Base-by-base conservation (phyloP, 2,329 filamentous ascomycete genomes). In the Penicillium fuscoglaucum region DNA sequence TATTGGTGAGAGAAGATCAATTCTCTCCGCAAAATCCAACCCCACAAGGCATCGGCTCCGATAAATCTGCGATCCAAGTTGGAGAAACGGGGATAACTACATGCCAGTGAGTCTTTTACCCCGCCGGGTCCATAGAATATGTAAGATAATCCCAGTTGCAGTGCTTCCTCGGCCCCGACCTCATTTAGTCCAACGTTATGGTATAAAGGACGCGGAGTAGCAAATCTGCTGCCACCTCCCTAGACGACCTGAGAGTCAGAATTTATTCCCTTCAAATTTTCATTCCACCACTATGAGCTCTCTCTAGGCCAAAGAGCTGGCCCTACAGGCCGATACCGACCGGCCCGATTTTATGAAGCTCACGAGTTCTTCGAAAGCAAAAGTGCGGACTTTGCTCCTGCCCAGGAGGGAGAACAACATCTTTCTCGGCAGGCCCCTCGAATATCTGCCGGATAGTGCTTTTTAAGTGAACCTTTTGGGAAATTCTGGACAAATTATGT, bases 341-440 rank as follows among this genome's bases (percentile, higher is more conserved):
- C 19, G 19, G 1, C 19, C 49, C n/a, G 55, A 57, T 29, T 56
- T 50, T 13, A 56, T 33, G 28, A 59, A 44, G 52, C 43, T 10
- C 52, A 59, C 19, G 43, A 28, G n/a, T 52, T 59, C 21, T 59
- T 59, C 26, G 43, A 56, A 45, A 57, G 48, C 37, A 48, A 39
- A 44, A 31, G n/a, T 24, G 47, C 37, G 9, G 48, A 57, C 9
- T 48, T 43, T 24, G 9, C 19, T 33, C 24, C 41, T 33, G 24
- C 1, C 15, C 13, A 8, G 4, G 52, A 43, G 19, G 15, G 28
- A 33, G 44, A 55, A 24, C 44, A 55, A 13, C 13, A 19, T 26
- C 28, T 43, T 6, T 48, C 19, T 19, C 19, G 1, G 1, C 19
- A 19, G 19, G 19, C 19, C 19, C 19, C 1, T 19, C 19, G 19